Evolutionary conservation across 768 basidiomycete species (phyloP), one percentile per base, ranked within the genome.

Genomic region (Exidia glandulosa): DNA sequence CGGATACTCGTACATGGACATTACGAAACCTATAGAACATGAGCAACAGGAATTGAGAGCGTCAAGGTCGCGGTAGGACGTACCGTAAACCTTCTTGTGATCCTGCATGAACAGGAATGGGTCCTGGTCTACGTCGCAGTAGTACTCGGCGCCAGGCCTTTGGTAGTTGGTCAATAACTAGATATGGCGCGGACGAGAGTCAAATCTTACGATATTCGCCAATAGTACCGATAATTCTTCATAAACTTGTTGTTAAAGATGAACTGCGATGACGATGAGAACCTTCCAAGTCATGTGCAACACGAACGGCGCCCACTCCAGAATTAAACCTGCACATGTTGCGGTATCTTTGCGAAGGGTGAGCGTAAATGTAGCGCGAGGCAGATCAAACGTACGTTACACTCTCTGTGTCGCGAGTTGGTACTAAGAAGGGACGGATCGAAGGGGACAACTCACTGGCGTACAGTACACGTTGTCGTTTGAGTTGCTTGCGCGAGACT

Each of bases 271-370:
- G 32, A 32, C 45, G 3, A 54, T 25, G 58, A 59, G 37, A 60
- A 54, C 12, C 50, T 37, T 10, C 60, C 23, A 30, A 33, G 2
- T 33, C 30, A 19, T 48, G 6, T 19, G 25, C 56, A 25, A 10
- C 36, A 59, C 12, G 34, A 56, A 45, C 12, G 47, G 47, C n/a
- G 41, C 79, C 61, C 63, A 84, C 83, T 2, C 83, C 86, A 1
- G 84, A 86, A 69, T 87, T 85, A 71, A 81, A 88, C 36, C 86
- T 76, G 68, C 87, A 88, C 87, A 88, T 87, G 59, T 87, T 85
- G n/a, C 85, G 78, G 64, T 88, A 87, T 5, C 75, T 62, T 30
- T 13, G 19, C 23, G 14, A 29, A 7, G 7, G 9, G 29, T 9
- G 23, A 6, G n/a, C 32, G 25, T 13, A 60, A 32, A 13, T 5